Conservation (phyloP, 2,329 filamentous ascomycete genomes). For the Chaetothyriales sp. region DNA sequence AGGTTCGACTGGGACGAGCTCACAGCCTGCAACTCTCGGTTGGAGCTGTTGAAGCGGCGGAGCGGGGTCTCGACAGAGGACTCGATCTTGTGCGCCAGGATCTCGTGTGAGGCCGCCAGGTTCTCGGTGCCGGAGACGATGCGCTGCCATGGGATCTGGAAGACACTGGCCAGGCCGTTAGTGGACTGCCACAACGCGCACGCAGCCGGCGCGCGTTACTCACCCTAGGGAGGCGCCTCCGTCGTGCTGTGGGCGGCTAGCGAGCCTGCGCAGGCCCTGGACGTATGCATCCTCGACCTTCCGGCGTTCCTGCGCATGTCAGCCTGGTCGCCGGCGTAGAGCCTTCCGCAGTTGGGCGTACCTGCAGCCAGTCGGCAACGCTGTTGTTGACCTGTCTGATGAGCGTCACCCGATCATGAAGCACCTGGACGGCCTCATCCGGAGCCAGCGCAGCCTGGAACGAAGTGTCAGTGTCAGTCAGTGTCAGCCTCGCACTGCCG, state of each 20-base stretch:
- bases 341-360: slow-evolving; percentile 30
- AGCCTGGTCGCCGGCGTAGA: slow-evolving; percentile 1
- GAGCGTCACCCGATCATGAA: slow-evolving; percentile 76
- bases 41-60: slow-evolving; percentile 55
- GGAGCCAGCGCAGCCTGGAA: slow-evolving; percentile 64
- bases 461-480: slow-evolving; percentile 7
- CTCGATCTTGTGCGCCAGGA: slow-evolving; percentile 67
- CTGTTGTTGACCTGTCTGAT: slow-evolving; percentile 76
- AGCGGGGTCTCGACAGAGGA: slow-evolving; percentile 75
- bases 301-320: slow-evolving; percentile 59
- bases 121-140: slow-evolving; percentile 66
- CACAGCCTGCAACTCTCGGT: slow-evolving; percentile 65
- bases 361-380: slow-evolving; percentile 93
- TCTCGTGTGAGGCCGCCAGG: slow-evolving; percentile 69
- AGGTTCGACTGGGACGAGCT: slow-evolving; percentile 70
- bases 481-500: not conserved
- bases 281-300: slow-evolving; percentile 85
- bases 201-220: slow-evolving; percentile 20
- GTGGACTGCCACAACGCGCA: not conserved
- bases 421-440: slow-evolving; percentile 59
- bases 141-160: slow-evolving; percentile 78
- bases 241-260: slow-evolving; percentile 58
- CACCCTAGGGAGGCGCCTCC: slow-evolving; percentile 75
- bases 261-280: slow-evolving; percentile 63
- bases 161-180: slow-evolving; percentile 47